phyloP scores from a whole-genome alignment of 2,329 filamentous ascomycete genomes.

The Trichophyton benhamiae region DNA sequence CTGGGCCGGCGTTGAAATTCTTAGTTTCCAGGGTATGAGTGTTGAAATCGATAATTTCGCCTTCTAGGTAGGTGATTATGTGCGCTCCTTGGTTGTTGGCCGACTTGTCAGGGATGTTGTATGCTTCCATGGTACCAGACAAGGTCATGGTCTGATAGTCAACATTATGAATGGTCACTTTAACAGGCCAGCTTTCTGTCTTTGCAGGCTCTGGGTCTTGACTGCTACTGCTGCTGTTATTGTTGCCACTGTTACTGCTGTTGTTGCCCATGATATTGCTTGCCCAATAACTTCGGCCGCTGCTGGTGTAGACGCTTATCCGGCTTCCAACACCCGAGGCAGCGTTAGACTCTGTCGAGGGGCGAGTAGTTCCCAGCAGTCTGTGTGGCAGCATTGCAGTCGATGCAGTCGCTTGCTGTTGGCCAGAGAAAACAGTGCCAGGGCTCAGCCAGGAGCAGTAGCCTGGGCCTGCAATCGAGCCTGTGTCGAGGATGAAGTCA shows the following conservation, averaged over 20 bases:
- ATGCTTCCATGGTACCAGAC: conserved; percentile 58
- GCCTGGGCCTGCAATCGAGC: conserved; percentile 38
- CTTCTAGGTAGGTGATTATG: conserved; percentile 49
- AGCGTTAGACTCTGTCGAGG: conserved; percentile 23
- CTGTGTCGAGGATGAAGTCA: conserved; percentile 48
- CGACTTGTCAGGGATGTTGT: conserved; percentile 49
- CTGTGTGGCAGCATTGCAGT: conserved; percentile 21
- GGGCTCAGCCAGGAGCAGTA: conserved; percentile 51
- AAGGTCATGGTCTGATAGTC: conserved; percentile 50
- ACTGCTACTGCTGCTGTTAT: conserved; percentile 10
- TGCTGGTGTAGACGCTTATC: conserved; percentile 27
- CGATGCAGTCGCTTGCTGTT: conserved; percentile 43
- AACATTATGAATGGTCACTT: conserved; percentile 51
- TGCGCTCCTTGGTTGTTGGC: conserved; percentile 31
- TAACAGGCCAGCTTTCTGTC: conserved; percentile 55
- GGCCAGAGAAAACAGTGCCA: conserved; percentile 49
- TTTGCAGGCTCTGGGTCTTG: conserved; percentile 17
- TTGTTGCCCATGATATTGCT: conserved; percentile 18
- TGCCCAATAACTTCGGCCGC: conserved; percentile 27
- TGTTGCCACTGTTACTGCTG: conserved; percentile 12
- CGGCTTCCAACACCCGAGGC: conserved; percentile 26
- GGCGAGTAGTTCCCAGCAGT: conserved; percentile 17
- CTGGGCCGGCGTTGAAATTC: conserved; percentile 34
- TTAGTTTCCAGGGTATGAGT: conserved; percentile 37
- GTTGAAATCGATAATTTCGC: conserved; percentile 55